phyloP scores from a whole-genome alignment of 2,329 filamentous ascomycete species.

The Pseudomassariella vexata region DNA sequence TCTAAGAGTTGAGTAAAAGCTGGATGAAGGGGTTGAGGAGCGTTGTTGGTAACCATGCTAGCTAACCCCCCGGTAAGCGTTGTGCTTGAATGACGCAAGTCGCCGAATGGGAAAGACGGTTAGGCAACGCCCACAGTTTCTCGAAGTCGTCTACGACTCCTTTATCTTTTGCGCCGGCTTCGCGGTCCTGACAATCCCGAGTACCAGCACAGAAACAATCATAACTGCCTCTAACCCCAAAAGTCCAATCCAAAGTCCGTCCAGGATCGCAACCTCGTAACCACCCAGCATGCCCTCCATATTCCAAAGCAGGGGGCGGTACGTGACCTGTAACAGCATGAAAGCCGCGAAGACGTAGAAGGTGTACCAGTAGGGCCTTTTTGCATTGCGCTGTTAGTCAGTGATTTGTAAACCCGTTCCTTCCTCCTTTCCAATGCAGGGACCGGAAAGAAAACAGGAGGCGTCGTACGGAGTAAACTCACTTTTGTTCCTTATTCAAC shows the following conservation, averaged over 20 bases:
- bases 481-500: constrained; percentile 9
- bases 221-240: constrained; percentile 38
- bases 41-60: too few relatives aligned
- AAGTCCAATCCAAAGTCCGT: constrained; percentile 42
- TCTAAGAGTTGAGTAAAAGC: not conserved
- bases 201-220: constrained; percentile 31
- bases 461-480: constrained; percentile 2
- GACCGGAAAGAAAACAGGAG: not conserved
- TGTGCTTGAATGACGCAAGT: too few relatives aligned
- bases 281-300: constrained; percentile 17
- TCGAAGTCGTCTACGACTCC: constrained; percentile 5
- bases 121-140: not conserved
- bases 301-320: constrained; percentile 10
- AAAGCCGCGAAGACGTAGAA: constrained; percentile 15
- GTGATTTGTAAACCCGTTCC: not conserved
- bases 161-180: constrained; percentile 2
- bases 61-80: too few relatives aligned
- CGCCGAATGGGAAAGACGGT: too few relatives aligned
- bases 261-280: constrained; percentile 33
- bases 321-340: constrained; percentile 13
- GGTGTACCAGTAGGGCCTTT: constrained; percentile 15
- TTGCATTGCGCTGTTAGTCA: not conserved
- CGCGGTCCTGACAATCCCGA: constrained; percentile 2
- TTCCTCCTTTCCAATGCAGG: not conserved
- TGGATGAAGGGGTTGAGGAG: not conserved